Conservation (phyloP, 1,139 yeast species). For the Ogataea hybrid region DNA sequence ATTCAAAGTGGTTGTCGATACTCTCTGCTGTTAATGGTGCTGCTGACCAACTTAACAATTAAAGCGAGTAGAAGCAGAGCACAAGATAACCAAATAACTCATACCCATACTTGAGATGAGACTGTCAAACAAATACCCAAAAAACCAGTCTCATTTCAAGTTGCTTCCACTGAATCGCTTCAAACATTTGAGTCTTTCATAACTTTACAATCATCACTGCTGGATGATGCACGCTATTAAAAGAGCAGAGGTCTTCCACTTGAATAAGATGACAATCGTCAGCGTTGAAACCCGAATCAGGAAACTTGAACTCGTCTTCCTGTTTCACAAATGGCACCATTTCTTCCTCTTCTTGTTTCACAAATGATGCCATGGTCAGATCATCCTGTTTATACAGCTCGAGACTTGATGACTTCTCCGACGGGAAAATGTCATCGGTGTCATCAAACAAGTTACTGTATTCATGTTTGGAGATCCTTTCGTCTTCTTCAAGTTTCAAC, state of each 20-base stretch:
- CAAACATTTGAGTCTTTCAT: conserved; percentile 8
- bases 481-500: conserved; percentile 26
- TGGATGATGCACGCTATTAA: conserved; percentile 38
- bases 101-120: background rate
- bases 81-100: conserved; percentile 8
- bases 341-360: conserved; percentile 19
- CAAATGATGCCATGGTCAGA: conserved; percentile 12
- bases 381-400: conserved; percentile 23
- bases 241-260: conserved; percentile 30
- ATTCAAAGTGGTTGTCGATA: conserved; percentile 30
- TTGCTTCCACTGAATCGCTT: background rate
- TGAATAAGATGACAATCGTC: conserved; percentile 18
- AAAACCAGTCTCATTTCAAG: conserved; percentile 11
- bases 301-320: conserved; percentile 14
- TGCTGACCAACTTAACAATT: conserved; percentile 32
- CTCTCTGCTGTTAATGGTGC: conserved; percentile 36
- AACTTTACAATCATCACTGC: conserved; percentile 33
- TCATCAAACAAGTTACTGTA: conserved; percentile 29
- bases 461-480: conserved; percentile 20
- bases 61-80: background rate
- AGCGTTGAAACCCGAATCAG: conserved; percentile 14
- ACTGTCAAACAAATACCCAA: conserved; percentile 23
- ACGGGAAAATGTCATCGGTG: conserved; percentile 18
- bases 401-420: conserved; percentile 17
- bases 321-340: conserved; percentile 9